Conservation (phyloP, 345 rosid genomes). For the Lagerstroemia speciosa region DNA sequence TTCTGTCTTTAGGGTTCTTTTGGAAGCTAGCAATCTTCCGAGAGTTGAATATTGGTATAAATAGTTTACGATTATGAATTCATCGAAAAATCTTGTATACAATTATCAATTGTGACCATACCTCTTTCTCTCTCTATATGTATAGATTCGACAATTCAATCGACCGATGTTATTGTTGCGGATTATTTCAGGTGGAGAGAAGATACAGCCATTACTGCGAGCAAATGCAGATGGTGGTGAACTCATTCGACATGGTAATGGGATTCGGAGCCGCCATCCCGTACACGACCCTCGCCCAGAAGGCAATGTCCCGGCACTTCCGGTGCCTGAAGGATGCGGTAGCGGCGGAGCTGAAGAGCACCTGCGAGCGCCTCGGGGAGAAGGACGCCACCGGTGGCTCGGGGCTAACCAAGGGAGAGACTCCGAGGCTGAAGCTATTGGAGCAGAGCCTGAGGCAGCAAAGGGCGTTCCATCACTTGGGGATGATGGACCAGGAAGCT, state of each 20-base stretch:
- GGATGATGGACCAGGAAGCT: conserved; percentile 60
- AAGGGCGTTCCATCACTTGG: conserved; percentile 58
- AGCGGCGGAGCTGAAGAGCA: conserved; percentile 39
- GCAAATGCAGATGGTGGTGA: conserved; percentile 52
- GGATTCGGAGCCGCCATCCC: conserved; percentile 65
- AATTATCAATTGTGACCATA: too few species aligned
- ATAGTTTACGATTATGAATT: too few species aligned
- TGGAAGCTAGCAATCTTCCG: too few species aligned
- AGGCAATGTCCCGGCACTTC: conserved; percentile 90
- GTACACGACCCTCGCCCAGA: conserved; percentile 70
- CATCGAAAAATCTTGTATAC: too few species aligned
- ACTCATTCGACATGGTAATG: conserved; percentile 61
- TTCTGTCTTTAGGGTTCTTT: not conserved
- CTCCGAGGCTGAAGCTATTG: conserved; percentile 50
- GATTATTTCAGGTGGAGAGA: conserved; percentile 43
- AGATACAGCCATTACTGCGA: conserved; percentile 58
- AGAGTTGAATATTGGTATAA: too few species aligned
- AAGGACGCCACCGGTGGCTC: conserved; percentile 32
- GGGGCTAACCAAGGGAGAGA: conserved; percentile 23
- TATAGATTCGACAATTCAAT: too few species aligned
- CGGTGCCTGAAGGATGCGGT: conserved; percentile 63
- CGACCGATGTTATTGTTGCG: too few species aligned
- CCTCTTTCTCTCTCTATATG: too few species aligned
- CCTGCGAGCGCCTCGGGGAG: conserved; percentile 19
- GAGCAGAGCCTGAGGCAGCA: conserved; percentile 35